Evolutionary conservation across 495 filamentous ascomycete genomes (phyloP).

Genomic region (Aspergillus avenaceus): DNA sequence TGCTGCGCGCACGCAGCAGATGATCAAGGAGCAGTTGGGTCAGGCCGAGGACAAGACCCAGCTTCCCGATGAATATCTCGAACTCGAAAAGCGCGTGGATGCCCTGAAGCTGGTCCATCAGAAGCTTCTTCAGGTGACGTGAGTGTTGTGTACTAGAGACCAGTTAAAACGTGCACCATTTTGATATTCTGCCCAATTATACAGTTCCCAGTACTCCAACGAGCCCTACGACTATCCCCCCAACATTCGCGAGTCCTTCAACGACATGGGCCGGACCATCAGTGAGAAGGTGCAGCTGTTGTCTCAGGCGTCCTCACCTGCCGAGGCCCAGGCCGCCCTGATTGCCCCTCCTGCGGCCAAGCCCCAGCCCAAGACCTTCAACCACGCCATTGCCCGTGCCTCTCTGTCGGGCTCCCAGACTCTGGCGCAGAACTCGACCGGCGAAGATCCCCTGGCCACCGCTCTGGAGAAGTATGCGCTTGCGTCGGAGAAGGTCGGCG

Average conservation of each 20-base stretch:
- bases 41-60: conserved; percentile 97
- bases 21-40: conserved; percentile 93
- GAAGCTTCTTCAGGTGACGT: conserved; percentile 96
- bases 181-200: no score
- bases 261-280: conserved; percentile 91
- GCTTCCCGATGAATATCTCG: conserved; percentile 94
- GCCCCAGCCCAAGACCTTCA: conserved; percentile 98
- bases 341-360: conserved; percentile 87
- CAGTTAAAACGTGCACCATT: not conserved
- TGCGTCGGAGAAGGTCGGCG: conserved; percentile 88
- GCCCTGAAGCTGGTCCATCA: conserved; percentile 95
- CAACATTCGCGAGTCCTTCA: conserved; percentile 97
- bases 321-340: conserved; percentile 90
- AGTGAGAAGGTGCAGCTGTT: conserved; percentile 91
- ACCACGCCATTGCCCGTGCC: conserved; percentile 90
- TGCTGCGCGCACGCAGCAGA: conserved; percentile 89
- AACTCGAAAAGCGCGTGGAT: conserved; percentile 98
- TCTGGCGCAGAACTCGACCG: conserved; percentile 68
- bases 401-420: conserved; percentile 82
- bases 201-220: conserved; percentile 87
- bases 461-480: conserved; percentile 96
- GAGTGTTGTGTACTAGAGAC: conserved; percentile 32
- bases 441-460: conserved; percentile 84
- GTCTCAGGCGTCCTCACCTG: conserved; percentile 75
- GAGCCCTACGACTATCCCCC: conserved; percentile 99